Conservation (phyloP, 768 basidiomycete species). For the Grammothele lineata region DNA sequence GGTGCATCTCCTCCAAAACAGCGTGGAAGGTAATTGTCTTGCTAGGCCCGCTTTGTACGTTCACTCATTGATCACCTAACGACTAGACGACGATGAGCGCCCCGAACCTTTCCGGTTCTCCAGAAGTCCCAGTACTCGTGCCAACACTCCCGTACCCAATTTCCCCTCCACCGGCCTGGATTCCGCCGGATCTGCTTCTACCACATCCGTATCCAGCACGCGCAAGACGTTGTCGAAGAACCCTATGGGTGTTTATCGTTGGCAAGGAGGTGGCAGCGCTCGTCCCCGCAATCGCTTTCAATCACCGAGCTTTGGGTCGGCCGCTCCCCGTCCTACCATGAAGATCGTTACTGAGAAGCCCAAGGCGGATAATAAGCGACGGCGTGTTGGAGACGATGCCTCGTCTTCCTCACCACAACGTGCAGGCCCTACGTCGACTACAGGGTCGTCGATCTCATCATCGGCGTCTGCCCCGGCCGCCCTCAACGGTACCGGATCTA, state of each 20-base stretch:
- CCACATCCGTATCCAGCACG: constrained; percentile 26
- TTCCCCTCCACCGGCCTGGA: constrained; percentile 17
- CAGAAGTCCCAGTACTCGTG: constrained; percentile 36
- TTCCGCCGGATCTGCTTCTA: constrained; percentile 11
- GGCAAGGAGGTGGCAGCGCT: constrained; percentile 76
- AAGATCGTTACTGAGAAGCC: constrained; percentile 37
- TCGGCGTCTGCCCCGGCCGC: constrained; percentile 17
- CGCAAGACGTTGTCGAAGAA: constrained; percentile 59
- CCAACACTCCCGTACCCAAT: constrained; percentile 29
- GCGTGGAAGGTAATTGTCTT: constrained; percentile 38
- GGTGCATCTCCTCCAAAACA: constrained; percentile 51
- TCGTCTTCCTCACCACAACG: constrained; percentile 33
- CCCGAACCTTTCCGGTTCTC: constrained; percentile 64
- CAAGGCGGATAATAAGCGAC: constrained; percentile 53
- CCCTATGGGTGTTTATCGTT: constrained; percentile 70
- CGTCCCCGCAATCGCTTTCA: constrained; percentile 64
- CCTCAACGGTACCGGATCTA: constrained; percentile 13
- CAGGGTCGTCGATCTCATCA: constrained; percentile 21
- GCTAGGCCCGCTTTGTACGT: neutral
- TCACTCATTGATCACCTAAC: constrained; percentile 9
- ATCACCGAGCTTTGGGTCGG: constrained; percentile 68
- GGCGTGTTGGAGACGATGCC: constrained; percentile 50
- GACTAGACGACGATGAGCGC: constrained; percentile 30
- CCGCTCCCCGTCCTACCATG: constrained; percentile 41
- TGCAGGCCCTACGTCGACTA: constrained; percentile 9